A percentile compares a stretch with the other conserved stretches of the same genome.
These are phyloP conservation scores for Viola odorata DNA, from an alignment of 345 rosid species.

Conservation along the genomic window DNA sequence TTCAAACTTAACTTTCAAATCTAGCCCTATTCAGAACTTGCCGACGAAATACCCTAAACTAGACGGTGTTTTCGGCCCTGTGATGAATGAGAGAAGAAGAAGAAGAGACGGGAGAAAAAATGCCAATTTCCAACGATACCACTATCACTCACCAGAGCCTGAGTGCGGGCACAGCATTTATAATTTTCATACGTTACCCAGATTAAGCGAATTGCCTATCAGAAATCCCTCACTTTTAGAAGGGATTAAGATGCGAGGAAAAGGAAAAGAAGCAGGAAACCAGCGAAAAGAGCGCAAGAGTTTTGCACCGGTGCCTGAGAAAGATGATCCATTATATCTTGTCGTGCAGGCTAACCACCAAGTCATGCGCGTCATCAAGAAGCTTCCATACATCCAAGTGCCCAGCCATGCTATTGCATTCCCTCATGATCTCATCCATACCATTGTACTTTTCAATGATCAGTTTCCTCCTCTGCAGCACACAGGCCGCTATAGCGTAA, in stretches of 20 bases:
- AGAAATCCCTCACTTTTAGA: constrained; percentile 12
- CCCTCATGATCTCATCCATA: constrained; percentile 92
- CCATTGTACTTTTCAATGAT: constrained; percentile 85
- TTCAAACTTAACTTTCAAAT: too few relatives aligned
- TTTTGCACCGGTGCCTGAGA: background rate
- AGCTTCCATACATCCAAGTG: constrained; percentile 94
- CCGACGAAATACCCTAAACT: too few relatives aligned
- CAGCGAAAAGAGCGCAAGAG: background rate
- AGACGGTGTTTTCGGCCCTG: too few relatives aligned
- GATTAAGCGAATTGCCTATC: constrained; percentile 4
- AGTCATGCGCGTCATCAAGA: constrained; percentile 89
- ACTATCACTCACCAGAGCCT: constrained; percentile 17
- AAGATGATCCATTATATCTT: constrained; percentile 40
- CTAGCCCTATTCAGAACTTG: too few relatives aligned
- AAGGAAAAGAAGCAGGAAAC: background rate
- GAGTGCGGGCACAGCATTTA: constrained; percentile 26
- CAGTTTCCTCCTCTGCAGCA: constrained; percentile 84
- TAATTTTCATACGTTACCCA: constrained; percentile 6
- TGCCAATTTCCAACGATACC: constrained; percentile 15
- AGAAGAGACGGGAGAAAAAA: background rate
- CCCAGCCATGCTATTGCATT: constrained; percentile 92
- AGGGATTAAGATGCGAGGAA: constrained; percentile 11
- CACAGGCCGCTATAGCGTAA: constrained; percentile 90
- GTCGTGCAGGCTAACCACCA: constrained; percentile 73
- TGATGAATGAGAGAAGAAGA: background rate